Conservation (phyloP, 805 yeast species). For the Naumovozyma baii region DNA sequence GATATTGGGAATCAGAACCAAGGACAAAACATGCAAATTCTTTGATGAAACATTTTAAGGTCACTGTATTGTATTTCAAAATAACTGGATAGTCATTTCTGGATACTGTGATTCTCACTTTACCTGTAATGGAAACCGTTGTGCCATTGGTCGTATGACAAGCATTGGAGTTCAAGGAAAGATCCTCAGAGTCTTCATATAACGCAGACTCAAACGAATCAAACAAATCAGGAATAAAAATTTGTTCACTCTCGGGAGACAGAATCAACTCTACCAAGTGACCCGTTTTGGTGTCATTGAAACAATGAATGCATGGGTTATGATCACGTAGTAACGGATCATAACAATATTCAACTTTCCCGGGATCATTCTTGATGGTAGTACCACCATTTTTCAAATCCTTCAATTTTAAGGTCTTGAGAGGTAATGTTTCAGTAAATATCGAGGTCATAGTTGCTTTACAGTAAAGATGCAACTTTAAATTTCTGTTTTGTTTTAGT, state of each 20-base stretch:
- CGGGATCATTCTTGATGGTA: slow-evolving; percentile 12
- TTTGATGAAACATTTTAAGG: slow-evolving; percentile 14
- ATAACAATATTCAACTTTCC: slow-evolving; percentile 11
- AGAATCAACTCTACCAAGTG: slow-evolving; percentile 9
- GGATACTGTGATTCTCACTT: slow-evolving; percentile 3
- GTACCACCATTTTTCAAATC: slow-evolving; percentile 16
- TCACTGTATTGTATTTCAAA: slow-evolving; percentile 7
- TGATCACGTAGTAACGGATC: slow-evolving; percentile 9
- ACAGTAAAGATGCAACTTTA: no score
- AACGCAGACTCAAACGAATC: slow-evolving; percentile 6
- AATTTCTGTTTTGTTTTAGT: not conserved
- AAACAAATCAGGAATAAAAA: slow-evolving; percentile 12
- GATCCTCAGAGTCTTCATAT: not conserved
- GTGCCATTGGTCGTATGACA: not conserved
- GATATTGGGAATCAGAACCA: not conserved
- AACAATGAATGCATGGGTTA: slow-evolving; percentile 10
- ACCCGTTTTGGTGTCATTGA: slow-evolving; percentile 7
- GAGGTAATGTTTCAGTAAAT: not conserved
- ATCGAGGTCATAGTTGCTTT: not conserved
- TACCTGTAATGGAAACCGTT: slow-evolving; percentile 4
- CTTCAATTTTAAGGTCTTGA: slow-evolving; percentile 9
- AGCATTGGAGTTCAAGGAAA: not conserved
- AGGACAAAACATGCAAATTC: slow-evolving; percentile 9
- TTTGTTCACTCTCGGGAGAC: slow-evolving; percentile 7
- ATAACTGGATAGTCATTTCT: slow-evolving; percentile 4